Base-by-base conservation (phyloP, 2,329 filamentous ascomycete genomes). In the Aspergillus sp. region DNA sequence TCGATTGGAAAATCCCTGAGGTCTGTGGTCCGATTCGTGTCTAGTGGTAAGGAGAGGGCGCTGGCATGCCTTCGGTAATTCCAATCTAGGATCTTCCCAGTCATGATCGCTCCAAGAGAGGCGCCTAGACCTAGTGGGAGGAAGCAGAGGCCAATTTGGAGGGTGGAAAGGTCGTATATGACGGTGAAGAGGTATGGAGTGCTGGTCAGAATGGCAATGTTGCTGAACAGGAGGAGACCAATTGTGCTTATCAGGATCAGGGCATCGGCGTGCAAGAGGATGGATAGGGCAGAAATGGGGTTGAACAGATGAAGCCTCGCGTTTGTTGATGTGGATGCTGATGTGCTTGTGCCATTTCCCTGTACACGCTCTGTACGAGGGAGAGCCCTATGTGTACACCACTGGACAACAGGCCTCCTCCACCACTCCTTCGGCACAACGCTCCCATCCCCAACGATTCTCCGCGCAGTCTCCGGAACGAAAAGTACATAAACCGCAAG, bases 401-500 rank as follows among this genome's bases (percentile, higher is more conserved):
- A 70, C 46, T 70, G 66, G 22, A 66, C 11, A 15, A 65, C 56
- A 17, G 68, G 69, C 59, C 62, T 65, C 50, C 64, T 64, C 69
- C 69, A 71, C 58, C 61, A 66, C 50, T 69, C 64, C 19, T 49
- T 57, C 17, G 75, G 64, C 8, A 74, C 64, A 25, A 72, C 61
- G 4, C 69, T 67, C 19, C 72, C 72, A 62, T 73, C 65, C 1
- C 69, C 46, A 8, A 48, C 22, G 7, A 48, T 25, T 1, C 3
- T 11, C 6, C 46, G 8, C 2, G 11, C 11, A 2, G 80, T 83
- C 64, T 83, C 81, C 0, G 88, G 89, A 5, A 84, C 79, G 11
- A 89, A 66, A 3, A 82, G 68, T 61, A 86, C 85, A 0, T 85
- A 81, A 3, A 89, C 62, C 30, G 89, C 73, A 73, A 84, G 85